Conservation (phyloP, 805 yeast species). For the Spathaspora hagerdaliae region DNA sequence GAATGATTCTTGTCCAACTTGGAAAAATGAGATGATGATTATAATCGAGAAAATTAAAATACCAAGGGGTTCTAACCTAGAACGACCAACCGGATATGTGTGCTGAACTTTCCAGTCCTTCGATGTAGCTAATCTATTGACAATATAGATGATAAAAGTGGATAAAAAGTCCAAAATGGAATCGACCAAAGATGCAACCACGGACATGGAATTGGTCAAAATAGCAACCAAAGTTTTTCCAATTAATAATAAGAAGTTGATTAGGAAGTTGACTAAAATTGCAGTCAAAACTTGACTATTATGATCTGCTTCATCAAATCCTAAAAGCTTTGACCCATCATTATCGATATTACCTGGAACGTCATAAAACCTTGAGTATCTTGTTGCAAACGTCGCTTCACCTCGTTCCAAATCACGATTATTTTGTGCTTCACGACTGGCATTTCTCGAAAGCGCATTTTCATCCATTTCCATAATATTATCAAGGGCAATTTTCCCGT, state of each 20-base stretch:
- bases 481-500: conserved; percentile 6
- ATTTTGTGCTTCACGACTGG: neutral
- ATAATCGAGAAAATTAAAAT: conserved; percentile 69
- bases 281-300: conserved; percentile 50
- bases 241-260: conserved; percentile 54
- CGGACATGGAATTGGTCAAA: conserved; percentile 68
- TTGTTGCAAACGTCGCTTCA: conserved; percentile 13
- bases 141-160: conserved; percentile 64
- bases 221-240: conserved; percentile 60
- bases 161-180: conserved; percentile 71
- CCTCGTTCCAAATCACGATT: conserved; percentile 6
- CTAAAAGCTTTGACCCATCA: conserved; percentile 55
- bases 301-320: conserved; percentile 42
- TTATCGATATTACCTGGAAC: conserved; percentile 60
- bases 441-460: neutral
- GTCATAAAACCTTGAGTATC: conserved; percentile 29
- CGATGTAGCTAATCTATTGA: conserved; percentile 48
- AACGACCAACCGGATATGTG: conserved; percentile 65
- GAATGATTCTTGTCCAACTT: conserved; percentile 64
- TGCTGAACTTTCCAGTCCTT: conserved; percentile 44
- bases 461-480: conserved; percentile 5
- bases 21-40: conserved; percentile 66
- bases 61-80: conserved; percentile 74
- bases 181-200: conserved; percentile 75
- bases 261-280: conserved; percentile 57